These are phyloP conservation scores for Tolypocladium amazonense DNA, from an alignment of 2,329 filamentous ascomycete species.

Conservation along the genomic window DNA sequence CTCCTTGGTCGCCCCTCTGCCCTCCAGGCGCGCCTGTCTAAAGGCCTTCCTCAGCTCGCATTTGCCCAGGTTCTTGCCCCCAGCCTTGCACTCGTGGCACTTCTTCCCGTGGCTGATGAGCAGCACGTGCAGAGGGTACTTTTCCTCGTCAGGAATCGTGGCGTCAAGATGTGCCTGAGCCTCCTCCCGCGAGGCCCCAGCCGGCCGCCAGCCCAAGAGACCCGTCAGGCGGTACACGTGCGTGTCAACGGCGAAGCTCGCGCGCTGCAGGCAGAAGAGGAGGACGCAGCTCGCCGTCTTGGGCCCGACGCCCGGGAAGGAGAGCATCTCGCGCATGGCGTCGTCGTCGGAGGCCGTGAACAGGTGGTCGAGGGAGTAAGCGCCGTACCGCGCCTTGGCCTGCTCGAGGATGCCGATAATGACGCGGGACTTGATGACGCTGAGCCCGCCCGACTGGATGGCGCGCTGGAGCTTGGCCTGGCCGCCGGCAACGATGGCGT, in stretches of 20 bases:
- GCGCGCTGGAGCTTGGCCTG: slow-evolving; percentile 37
- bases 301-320: slow-evolving; percentile 40
- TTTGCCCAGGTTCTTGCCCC: slow-evolving; percentile 25
- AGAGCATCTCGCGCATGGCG: slow-evolving; percentile 38
- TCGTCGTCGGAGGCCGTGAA: slow-evolving; percentile 30
- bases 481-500: slow-evolving; percentile 27
- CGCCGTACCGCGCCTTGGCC: slow-evolving; percentile 35
- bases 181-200: slow-evolving; percentile 28
- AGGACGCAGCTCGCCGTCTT: slow-evolving; percentile 44
- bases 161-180: slow-evolving; percentile 40
- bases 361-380: slow-evolving; percentile 38
- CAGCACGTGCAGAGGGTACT: slow-evolving; percentile 39
- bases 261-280: slow-evolving; percentile 36
- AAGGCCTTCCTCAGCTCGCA: slow-evolving; percentile 32
- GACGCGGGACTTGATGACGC: slow-evolving; percentile 59
- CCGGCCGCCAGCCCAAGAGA: slow-evolving; percentile 37
- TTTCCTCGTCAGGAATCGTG: slow-evolving; percentile 33
- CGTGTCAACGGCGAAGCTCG: slow-evolving; percentile 42
- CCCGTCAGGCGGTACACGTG: slow-evolving; percentile 40
- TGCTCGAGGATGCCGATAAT: slow-evolving; percentile 61
- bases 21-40: slow-evolving; percentile 12
- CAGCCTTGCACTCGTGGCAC: slow-evolving; percentile 34
- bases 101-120: slow-evolving; percentile 35
- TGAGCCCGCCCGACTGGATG: slow-evolving; percentile 62
- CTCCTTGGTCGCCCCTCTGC: slow-evolving; percentile 6